Base-by-base conservation (phyloP, 1,284 basidiomycete species). In the Puccinia polysora region DNA sequence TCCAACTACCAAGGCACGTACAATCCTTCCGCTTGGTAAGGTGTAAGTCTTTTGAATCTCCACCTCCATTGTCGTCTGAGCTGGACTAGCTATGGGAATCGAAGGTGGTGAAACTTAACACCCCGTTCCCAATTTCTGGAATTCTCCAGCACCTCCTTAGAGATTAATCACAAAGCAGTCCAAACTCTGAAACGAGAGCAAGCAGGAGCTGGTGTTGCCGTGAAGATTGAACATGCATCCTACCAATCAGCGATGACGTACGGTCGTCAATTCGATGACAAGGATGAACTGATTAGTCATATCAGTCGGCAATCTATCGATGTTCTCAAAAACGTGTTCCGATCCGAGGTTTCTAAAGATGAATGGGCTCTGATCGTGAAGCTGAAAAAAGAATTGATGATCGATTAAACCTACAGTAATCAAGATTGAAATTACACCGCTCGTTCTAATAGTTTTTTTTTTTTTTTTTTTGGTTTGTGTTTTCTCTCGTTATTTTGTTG, bases 201-300 rank as follows among this genome's bases (percentile, higher is more conserved):
- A 80, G 88, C 91, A 30, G 95, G 93, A 78, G 95, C 86, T 73
- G 95, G 95, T 80, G 95, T 97, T 20, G 96, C 96, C 0, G 91
- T 98, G 79, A 97, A 97, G 84, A 97, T 98, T 75, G 96, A 99
- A 80, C 90, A 96, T 79, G 93, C 93, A 0, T 88, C 93, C 4
- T 94, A 98, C 81, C 91, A 97, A 81, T 89, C 90, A 45, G 88
- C 93, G 15, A 95, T 94, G 82, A 90, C 92, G 85, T 96, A 89
- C 78, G 92, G 92, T 6, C 53, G 75, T 76, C 90, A 92, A 80
- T 96, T 99, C 79, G 92, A 96, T 79, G 94, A 97, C 65, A 91
- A 92, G 81, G 95, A 98, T 80, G 92, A 96, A 77, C 81, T 97
- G 49, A 84, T 95, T 68, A 94, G 91, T 74, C 88, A 90, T 75